A percentile compares a stretch with the other conserved stretches of the same genome.
These are phyloP conservation scores for Saccharomycopsis guyanensis DNA, from an alignment of 805 yeast species.

Conservation along the genomic window DNA sequence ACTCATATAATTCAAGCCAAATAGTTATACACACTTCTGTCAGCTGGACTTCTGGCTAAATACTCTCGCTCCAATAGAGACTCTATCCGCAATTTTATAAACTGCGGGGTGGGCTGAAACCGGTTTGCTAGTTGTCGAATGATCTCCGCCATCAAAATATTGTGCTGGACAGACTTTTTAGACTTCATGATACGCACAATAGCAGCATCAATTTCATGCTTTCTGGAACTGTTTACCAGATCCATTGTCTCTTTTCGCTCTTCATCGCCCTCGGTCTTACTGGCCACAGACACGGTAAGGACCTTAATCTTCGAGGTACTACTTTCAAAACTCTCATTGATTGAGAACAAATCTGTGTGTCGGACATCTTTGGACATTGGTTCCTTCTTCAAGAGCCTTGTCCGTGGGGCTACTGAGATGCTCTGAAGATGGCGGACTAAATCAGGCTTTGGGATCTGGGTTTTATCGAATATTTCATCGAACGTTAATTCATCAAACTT, in stretches of 20 bases:
- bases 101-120: conserved; percentile 60
- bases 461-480: conserved; percentile 53
- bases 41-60: conserved; percentile 59
- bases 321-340: conserved; percentile 64
- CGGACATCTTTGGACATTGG: conserved; percentile 72
- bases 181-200: conserved; percentile 84
- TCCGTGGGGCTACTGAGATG: conserved; percentile 74
- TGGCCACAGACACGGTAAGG: conserved; percentile 47
- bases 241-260: conserved; percentile 45
- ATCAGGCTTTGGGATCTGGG: conserved; percentile 69
- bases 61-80: conserved; percentile 77
- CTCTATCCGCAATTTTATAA: conserved; percentile 68
- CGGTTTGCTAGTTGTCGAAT: conserved; percentile 50
- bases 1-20: conserved; percentile 38
- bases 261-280: conserved; percentile 43
- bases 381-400: conserved; percentile 61
- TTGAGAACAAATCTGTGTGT: conserved; percentile 51
- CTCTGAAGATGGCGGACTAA: conserved; percentile 73
- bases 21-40: conserved; percentile 55
- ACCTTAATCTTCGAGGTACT: conserved; percentile 67
- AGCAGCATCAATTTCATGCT: conserved; percentile 72
- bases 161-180: conserved; percentile 51
- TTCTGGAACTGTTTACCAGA: conserved; percentile 54
- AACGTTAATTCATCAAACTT: conserved; percentile 48
- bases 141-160: conserved; percentile 59